These are phyloP conservation scores for Fusarium illudens DNA, from an alignment of 2,329 filamentous ascomycete species.

Conservation along the genomic window DNA sequence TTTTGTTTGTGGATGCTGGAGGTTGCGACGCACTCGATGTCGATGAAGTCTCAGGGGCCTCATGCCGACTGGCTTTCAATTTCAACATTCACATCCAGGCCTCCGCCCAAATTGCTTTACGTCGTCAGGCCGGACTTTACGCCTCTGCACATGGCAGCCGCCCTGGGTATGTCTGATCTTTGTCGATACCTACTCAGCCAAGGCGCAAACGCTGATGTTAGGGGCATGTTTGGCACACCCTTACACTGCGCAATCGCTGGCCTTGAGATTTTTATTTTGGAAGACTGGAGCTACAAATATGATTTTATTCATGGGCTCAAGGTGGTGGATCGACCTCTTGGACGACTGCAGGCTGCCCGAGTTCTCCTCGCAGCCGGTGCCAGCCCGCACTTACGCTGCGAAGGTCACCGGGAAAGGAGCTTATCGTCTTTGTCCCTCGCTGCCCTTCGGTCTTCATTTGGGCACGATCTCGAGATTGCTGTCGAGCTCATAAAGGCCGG, in stretches of 20 bases:
- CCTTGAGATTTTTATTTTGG: neutral
- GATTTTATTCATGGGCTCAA: too few species aligned
- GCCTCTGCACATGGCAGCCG: constrained; percentile 19
- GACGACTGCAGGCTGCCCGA: neutral
- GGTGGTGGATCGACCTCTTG: neutral
- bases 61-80: neutral
- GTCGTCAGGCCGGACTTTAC: neutral
- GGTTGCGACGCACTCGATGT: neutral
- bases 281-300: too few species aligned
- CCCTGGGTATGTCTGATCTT: neutral
- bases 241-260: constrained; percentile 5
- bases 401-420: neutral
- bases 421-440: neutral
- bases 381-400: neutral
- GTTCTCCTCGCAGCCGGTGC: neutral
- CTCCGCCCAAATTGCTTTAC: too few species aligned
- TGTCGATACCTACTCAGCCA: neutral
- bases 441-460: neutral
- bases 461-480: neutral
- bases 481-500: neutral
- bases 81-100: too few species aligned
- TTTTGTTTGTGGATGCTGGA: neutral
- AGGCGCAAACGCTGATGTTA: neutral
- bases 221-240: neutral
- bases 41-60: neutral